phyloP scores from a whole-genome alignment of 768 basidiomycete species.

The Dioszegia aurantiaca region DNA sequence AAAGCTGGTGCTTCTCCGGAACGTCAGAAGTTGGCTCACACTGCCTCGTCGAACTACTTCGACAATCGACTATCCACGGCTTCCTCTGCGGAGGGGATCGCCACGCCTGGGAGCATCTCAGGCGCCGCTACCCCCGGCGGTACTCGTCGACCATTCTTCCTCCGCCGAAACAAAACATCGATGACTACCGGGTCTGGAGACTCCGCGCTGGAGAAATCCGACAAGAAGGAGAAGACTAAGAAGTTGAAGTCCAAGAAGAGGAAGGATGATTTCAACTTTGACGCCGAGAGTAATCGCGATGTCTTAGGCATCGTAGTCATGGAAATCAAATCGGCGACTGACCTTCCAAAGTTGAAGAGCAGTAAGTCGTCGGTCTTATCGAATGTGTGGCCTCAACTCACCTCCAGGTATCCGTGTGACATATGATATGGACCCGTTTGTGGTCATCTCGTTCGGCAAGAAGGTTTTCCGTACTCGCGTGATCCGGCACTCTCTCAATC shows the following conservation, averaged over 20 bases:
- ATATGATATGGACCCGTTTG: slow-evolving; percentile 93
- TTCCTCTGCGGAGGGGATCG: slow-evolving; percentile 7
- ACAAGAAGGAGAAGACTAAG: slow-evolving; percentile 29
- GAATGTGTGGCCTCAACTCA: background rate
- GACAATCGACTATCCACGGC: slow-evolving; percentile 19
- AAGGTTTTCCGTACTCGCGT: slow-evolving; percentile 83
- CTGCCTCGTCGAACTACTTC: slow-evolving; percentile 30
- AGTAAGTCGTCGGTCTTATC: slow-evolving; percentile 58
- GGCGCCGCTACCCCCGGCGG: slow-evolving; percentile 36
- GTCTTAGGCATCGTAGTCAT: slow-evolving; percentile 92
- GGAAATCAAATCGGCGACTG: slow-evolving; percentile 78
- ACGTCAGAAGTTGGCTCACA: slow-evolving; percentile 10
- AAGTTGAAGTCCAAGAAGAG: slow-evolving; percentile 40
- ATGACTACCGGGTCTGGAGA: background rate
- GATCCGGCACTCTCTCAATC: slow-evolving; percentile 60
- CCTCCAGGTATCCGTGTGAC: slow-evolving; percentile 39
- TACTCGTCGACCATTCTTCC: slow-evolving; percentile 18
- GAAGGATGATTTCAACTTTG: slow-evolving; percentile 59
- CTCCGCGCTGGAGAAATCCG: slow-evolving; percentile 15
- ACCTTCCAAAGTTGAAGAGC: slow-evolving; percentile 80
- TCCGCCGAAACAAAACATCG: slow-evolving; percentile 6
- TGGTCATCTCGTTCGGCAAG: slow-evolving; percentile 91
- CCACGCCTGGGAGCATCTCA: slow-evolving; percentile 18
- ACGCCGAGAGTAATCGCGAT: slow-evolving; percentile 64
- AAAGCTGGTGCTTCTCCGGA: slow-evolving; percentile 13